Conservation (phyloP, 768 basidiomycete species). For the Lyophyllum decastes region DNA sequence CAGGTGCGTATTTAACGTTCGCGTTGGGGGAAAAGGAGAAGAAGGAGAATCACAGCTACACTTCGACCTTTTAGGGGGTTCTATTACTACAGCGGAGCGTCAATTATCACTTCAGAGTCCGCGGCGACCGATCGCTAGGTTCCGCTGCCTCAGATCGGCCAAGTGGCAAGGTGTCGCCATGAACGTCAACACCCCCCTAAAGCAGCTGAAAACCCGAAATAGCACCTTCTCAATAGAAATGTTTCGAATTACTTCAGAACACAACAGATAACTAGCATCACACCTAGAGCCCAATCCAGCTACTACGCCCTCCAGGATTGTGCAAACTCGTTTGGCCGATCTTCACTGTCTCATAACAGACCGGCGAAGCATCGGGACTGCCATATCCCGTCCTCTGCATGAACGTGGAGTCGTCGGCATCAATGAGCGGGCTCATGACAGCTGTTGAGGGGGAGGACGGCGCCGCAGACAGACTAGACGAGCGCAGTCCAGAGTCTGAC, state of each 20-base stretch:
- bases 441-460: slow-evolving; percentile 21
- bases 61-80: slow-evolving; percentile 5
- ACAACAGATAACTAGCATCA: not conserved
- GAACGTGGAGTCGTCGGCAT: slow-evolving; percentile 51
- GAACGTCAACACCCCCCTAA: not conserved
- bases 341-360: slow-evolving; percentile 62
- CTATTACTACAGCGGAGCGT: slow-evolving; percentile 17
- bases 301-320: slow-evolving; percentile 87
- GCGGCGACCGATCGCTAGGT: not conserved
- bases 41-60: not conserved
- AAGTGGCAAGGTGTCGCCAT: not conserved
- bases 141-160: not conserved
- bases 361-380: slow-evolving; percentile 11
- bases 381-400: slow-evolving; percentile 15
- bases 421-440: slow-evolving; percentile 69
- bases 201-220: not conserved
- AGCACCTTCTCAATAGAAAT: not conserved
- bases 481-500: slow-evolving; percentile 25
- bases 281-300: slow-evolving; percentile 83
- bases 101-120: slow-evolving; percentile 16
- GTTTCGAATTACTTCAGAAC: not conserved
- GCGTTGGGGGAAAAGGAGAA: slow-evolving; percentile 7
- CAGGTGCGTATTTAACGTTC: slow-evolving; percentile 3
- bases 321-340: slow-evolving; percentile 94
- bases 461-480: not conserved